These are phyloP conservation scores for Beta vulgaris DNA, from an alignment of 148 eudicot species.

Conservation along the genomic window DNA sequence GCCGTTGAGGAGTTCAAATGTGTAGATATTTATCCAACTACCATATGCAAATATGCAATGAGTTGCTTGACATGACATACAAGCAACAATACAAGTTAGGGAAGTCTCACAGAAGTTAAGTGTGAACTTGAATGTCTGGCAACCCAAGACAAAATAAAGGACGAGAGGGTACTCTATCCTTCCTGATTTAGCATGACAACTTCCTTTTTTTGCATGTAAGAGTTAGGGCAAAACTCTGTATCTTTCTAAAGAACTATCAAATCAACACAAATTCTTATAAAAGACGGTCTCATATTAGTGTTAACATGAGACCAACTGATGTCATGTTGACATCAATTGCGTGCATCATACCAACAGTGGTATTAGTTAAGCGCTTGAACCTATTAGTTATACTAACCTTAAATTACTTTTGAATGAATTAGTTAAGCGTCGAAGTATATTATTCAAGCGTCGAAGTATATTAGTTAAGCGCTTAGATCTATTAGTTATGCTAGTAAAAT, in stretches of 20 bases:
- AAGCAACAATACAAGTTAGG: constrained; percentile 11
- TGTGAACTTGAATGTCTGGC: constrained; percentile 5
- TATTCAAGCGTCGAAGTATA: no score
- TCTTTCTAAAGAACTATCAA: constrained; percentile 20
- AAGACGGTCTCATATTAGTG: no score
- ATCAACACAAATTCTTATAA: no score
- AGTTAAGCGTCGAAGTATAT: no score
- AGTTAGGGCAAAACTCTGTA: constrained; percentile 17
- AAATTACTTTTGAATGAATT: no score
- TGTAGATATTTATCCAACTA: background rate
- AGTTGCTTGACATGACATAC: constrained; percentile 1
- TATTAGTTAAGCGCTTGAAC: no score
- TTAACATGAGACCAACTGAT: no score
- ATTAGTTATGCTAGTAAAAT: no score
- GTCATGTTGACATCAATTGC: no score
- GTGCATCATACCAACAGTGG: no score
- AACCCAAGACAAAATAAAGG: constrained; percentile 14
- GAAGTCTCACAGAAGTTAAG: constrained; percentile 11
- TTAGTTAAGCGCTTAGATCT: no score
- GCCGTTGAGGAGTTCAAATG: background rate
- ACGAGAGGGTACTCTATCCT: constrained; percentile 5
- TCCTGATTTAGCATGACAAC: constrained; percentile 20
- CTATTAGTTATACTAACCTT: no score
- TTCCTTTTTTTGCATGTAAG: constrained; percentile 16
- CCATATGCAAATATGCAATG: background rate